Conservation (phyloP, 75 land plant genomes). For the Selaginella moellendorffii region DNA sequence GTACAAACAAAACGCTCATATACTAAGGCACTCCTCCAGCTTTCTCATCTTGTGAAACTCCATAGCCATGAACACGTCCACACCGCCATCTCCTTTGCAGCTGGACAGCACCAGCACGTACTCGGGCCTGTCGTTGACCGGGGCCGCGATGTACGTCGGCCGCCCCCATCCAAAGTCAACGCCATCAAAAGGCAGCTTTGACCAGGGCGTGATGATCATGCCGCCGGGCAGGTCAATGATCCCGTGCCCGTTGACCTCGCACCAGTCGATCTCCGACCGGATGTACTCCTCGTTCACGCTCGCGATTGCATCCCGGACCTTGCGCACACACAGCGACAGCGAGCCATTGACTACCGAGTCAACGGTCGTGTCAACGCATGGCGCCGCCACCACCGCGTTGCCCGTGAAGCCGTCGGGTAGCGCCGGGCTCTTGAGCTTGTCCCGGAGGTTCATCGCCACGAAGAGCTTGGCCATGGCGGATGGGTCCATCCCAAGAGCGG, state of each 20-base stretch:
- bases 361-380: neutral
- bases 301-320: neutral
- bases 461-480: conserved; percentile 31
- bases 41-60: neutral
- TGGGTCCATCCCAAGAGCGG: conserved; percentile 22
- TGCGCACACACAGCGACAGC: neutral
- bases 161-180: conserved; percentile 6
- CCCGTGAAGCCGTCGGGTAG: conserved; percentile 33
- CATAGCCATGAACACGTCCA: conserved; percentile 6
- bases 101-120: neutral
- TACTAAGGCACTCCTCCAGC: no score
- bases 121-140: neutral
- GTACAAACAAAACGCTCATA: no score
- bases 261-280: conserved; percentile 2
- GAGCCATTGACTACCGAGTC: neutral
- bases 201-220: neutral
- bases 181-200: neutral
- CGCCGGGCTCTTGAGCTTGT: conserved; percentile 31
- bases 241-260: conserved; percentile 1
- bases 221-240: conserved; percentile 4
- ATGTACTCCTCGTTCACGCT: conserved; percentile 1
- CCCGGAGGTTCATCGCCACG: conserved; percentile 45
- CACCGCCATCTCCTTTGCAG: neutral
- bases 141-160: neutral
- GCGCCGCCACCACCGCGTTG: conserved; percentile 43